These are phyloP conservation scores for Cudoniella acicularis DNA, from an alignment of 495 filamentous ascomycete species.

Conservation along the genomic window DNA sequence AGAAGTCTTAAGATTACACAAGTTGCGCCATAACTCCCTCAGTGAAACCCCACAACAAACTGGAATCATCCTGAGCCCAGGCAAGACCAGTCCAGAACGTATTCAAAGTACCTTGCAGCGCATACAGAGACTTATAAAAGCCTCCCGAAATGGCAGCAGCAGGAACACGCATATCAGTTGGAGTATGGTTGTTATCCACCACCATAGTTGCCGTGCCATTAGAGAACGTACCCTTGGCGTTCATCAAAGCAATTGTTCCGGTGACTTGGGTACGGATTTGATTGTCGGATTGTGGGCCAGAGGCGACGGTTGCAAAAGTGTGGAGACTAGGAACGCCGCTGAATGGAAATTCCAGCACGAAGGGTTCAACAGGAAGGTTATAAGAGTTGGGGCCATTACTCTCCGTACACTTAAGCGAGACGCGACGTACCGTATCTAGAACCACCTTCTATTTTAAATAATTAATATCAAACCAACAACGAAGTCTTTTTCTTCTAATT, in stretches of 20 bases:
- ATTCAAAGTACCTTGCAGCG: slow-evolving; percentile 33
- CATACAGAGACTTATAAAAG: slow-evolving; percentile 36
- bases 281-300: background rate
- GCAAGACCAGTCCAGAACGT: slow-evolving; percentile 38
- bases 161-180: slow-evolving; percentile 28
- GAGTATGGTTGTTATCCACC: slow-evolving; percentile 29
- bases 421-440: too few relatives aligned
- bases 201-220: slow-evolving; percentile 20
- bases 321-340: slow-evolving; percentile 19
- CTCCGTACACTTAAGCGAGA: too few relatives aligned
- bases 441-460: too few relatives aligned
- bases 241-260: background rate
- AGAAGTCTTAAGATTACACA: too few relatives aligned
- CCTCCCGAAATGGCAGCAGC: slow-evolving; percentile 28
- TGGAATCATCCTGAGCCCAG: slow-evolving; percentile 29
- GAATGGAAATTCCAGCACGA: background rate
- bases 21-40: slow-evolving; percentile 7
- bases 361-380: background rate
- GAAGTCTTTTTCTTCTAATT: too few relatives aligned
- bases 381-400: too few relatives aligned
- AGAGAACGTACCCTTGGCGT: background rate
- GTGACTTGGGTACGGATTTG: background rate
- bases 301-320: background rate
- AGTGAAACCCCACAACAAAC: slow-evolving; percentile 33
- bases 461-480: too few relatives aligned